Conservation (phyloP, 2,329 filamentous ascomycete genomes). For the Juglanconis sp. region DNA sequence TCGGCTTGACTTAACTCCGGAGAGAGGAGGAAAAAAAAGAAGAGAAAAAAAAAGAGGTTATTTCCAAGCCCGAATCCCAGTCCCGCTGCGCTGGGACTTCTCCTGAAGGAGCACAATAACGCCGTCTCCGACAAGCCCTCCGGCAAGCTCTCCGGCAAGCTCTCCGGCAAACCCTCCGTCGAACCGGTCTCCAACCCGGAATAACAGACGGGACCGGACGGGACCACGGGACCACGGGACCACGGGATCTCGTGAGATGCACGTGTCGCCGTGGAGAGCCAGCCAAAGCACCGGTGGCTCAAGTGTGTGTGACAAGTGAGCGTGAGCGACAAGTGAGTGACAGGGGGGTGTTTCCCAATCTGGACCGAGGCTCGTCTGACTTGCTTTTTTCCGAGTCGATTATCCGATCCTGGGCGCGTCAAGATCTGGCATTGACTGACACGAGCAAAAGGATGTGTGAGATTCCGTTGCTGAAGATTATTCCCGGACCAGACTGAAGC, state of each 20-base stretch:
- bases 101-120: background rate
- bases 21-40: background rate
- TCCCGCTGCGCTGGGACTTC: conserved; percentile 2
- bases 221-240: too few species aligned
- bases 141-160: too few species aligned
- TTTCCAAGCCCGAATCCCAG: conserved; percentile 10
- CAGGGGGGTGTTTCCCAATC: conserved; percentile 13
- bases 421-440: background rate
- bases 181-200: too few species aligned
- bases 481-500: background rate
- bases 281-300: too few species aligned
- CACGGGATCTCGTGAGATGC: background rate
- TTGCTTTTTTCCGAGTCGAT: background rate
- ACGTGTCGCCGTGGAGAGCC: background rate
- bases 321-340: background rate
- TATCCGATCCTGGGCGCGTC: conserved; percentile 14
- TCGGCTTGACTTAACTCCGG: background rate
- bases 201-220: too few species aligned
- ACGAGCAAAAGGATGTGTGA: background rate
- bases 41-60: background rate
- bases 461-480: background rate
- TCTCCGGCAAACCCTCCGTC: too few species aligned
- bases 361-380: conserved; percentile 4
- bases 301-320: too few species aligned
- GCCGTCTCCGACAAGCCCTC: too few species aligned